phyloP scores from a whole-genome alignment of 2,329 filamentous ascomycete species.

The Paramyrothecium roridum region DNA sequence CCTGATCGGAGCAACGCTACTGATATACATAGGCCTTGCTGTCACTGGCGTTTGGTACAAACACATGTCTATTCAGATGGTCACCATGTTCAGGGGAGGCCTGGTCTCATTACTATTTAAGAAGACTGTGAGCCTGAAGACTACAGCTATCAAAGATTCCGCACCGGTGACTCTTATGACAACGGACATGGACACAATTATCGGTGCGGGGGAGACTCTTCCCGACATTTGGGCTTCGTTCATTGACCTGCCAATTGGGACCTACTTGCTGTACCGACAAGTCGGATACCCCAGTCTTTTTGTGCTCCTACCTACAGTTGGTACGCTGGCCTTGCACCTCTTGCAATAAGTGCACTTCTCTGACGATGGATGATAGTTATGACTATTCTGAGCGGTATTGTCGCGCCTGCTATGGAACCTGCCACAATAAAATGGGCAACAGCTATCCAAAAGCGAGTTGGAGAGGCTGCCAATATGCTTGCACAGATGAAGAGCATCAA shows the following conservation, averaged over 20 bases:
- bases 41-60: slow-evolving; percentile 27
- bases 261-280: slow-evolving; percentile 31
- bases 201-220: slow-evolving; percentile 17
- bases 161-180: slow-evolving; percentile 43
- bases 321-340: slow-evolving; percentile 11
- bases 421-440: slow-evolving; percentile 32
- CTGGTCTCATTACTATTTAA: slow-evolving; percentile 45
- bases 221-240: slow-evolving; percentile 36
- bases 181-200: slow-evolving; percentile 37
- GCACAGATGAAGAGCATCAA: slow-evolving; percentile 40
- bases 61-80: slow-evolving; percentile 30
- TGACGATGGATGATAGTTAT: slow-evolving; percentile 8
- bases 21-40: slow-evolving; percentile 40
- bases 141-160: slow-evolving; percentile 26
- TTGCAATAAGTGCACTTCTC: neutral
- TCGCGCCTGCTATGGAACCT: slow-evolving; percentile 24
- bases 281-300: slow-evolving; percentile 25
- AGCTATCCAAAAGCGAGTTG: slow-evolving; percentile 36
- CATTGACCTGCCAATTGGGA: slow-evolving; percentile 31
- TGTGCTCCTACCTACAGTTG: slow-evolving; percentile 21
- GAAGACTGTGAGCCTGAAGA: slow-evolving; percentile 34
- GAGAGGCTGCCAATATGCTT: slow-evolving; percentile 35
- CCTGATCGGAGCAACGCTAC: slow-evolving; percentile 35
- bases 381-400: slow-evolving; percentile 11
- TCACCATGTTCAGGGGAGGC: slow-evolving; percentile 31